Conservation (phyloP, 2,329 filamentous ascomycete genomes). For the Botryotinia convoluta region DNA sequence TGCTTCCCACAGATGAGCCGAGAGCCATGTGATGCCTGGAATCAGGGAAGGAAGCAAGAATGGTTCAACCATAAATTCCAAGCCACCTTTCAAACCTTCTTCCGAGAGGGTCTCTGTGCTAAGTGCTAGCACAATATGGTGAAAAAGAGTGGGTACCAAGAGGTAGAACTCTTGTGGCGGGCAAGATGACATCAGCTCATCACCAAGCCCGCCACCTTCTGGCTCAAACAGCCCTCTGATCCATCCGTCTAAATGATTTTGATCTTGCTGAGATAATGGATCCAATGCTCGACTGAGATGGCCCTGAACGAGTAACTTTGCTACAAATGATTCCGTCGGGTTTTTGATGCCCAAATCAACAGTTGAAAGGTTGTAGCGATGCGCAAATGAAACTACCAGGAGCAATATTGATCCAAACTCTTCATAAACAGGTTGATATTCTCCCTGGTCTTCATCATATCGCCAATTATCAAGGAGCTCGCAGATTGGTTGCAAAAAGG, state of each 20-base stretch:
- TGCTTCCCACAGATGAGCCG: constrained; percentile 66
- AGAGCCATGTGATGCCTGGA: constrained; percentile 68
- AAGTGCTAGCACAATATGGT: constrained; percentile 70
- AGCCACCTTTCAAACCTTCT: constrained; percentile 68
- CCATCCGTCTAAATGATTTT: constrained; percentile 68
- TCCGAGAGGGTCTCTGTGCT: constrained; percentile 63
- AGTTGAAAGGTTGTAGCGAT: constrained; percentile 66
- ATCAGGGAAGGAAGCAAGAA: constrained; percentile 78
- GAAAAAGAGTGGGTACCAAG: constrained; percentile 72
- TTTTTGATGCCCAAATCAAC: constrained; percentile 61
- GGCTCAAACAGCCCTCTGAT: constrained; percentile 74
- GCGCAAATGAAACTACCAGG: constrained; percentile 69
- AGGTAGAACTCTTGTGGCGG: constrained; percentile 80
- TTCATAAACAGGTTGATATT: constrained; percentile 83
- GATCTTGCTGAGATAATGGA: constrained; percentile 62
- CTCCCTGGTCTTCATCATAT: constrained; percentile 79
- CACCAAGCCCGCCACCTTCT: constrained; percentile 69
- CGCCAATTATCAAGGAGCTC: constrained; percentile 74
- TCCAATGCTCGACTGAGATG: constrained; percentile 56
- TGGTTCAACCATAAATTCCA: constrained; percentile 78
- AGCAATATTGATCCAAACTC: constrained; percentile 78
- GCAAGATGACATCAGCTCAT: constrained; percentile 79
- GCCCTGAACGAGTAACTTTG: constrained; percentile 60
- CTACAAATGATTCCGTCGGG: constrained; percentile 61
- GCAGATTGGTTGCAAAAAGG: constrained; percentile 71